Base-by-base conservation (phyloP, 306 rosid species). In the Cucurbita ficifolia region DNA sequence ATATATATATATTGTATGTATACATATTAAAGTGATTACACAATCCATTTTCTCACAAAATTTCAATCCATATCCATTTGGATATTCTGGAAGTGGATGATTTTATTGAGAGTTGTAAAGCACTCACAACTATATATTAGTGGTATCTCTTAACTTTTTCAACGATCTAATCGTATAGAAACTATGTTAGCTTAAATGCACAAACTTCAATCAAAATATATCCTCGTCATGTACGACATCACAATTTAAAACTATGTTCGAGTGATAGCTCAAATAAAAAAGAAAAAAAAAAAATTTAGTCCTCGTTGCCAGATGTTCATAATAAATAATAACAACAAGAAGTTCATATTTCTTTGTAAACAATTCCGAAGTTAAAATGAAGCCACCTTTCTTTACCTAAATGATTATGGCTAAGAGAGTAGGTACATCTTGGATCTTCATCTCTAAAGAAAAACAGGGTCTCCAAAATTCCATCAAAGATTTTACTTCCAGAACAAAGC, bases 31-130 rank as follows among this genome's bases (percentile, higher is more conserved):
- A 67, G 72, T 67, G 55, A 45, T 12, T 67, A 45, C 3, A 45
- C 55, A 21, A 45, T 45, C 73, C 12, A 67, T 45, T 67, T 67
- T 67, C 55, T 21, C 72, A 67, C 45, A 43, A 21, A 65, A 43
- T 67, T 67, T 33, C 54, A 43, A 64, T 64, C 35, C 49, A 67
- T 43, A 43, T 21, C 72, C 54, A 67, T 49, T 67, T 45, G n/a
- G n/a, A n/a, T n/a, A 67, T 67, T 10, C 8, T 48, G 12, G 22
- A 67, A 45, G 73, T 45, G 39, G 5, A 21, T 67, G 11, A 24
- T 69, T 48, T 68, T 22, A 21, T 68, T 68, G 43, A 22, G 43
- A 36, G 42, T 22, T 48, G 57, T 69, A 48, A 69, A 69, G 74
- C 57, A 69, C 42, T 48, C 5, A 21, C 38, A 43, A 24, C 17